Evolutionary conservation across 768 basidiomycete species (phyloP), one percentile per base, ranked within the genome.

Genomic region (Agaricus blazei): DNA sequence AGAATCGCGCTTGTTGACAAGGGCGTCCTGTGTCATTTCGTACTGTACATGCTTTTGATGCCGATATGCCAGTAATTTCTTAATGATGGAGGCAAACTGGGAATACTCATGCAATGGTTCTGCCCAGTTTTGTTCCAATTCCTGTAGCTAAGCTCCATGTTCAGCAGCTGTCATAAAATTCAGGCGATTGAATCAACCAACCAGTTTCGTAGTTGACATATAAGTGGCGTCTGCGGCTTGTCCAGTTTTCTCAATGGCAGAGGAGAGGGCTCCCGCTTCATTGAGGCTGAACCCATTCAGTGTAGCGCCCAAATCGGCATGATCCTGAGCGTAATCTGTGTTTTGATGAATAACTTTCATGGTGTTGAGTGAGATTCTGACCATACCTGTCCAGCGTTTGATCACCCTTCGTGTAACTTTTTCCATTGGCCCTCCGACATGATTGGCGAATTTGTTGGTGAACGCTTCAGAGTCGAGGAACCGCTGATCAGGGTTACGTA

Each of bases 1-100:
- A 61, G 85, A 79, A 63, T 90, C 91, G 54, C 85, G 85, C 70
- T 93, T 96, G 12, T 75, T 74, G 60, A 94, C 94, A 11, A 99
- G 75, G 26, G 78, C 77, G 66, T 98, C 95, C 68, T 96, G 90
- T 3, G 97, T 96, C 82, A 97, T 90, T 71, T 99, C 97, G 64
- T 88, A 95, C 68, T 99, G 97, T 7, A 94, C 89, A 59, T 99
- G 94, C 71, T 98, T 98, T 72, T 95, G 93, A 67, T 98, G 96
- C 42, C 97, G 90, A 72, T 95, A 99, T 0, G 85, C 84, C 46
- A 99, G 84, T 34, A 98, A 75, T 65, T 90, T 90, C 78, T 93
- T 95, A 74, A 99, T 98, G 65, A 98, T 95, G 19, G 79, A 75
- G 11, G 90, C 92, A 67, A 98, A 99, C 69, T 98, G 97, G 52